phyloP scores from a whole-genome alignment of 306 rosid species.

The Quillaja saponaria region DNA sequence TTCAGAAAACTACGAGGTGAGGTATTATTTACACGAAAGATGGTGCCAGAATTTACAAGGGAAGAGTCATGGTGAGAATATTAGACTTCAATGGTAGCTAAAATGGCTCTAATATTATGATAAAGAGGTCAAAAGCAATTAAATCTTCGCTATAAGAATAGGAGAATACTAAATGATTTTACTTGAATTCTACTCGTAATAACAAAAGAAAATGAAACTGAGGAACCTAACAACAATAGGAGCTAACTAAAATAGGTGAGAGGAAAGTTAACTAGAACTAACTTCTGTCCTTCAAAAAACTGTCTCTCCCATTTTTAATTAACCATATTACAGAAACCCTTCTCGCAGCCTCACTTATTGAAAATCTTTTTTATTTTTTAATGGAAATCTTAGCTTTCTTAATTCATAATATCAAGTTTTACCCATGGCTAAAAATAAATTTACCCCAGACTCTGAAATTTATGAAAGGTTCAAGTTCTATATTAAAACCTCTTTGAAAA shows the following conservation, averaged over 20 bases:
- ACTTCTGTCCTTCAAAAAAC: neutral
- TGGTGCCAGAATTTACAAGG: neutral
- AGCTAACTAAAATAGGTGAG: constrained; percentile 23
- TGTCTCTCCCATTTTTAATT: neutral
- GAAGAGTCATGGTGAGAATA: constrained; percentile 13
- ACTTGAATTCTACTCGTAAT: neutral
- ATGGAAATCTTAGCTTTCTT: too few relatives aligned
- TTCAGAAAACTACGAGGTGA: constrained; percentile 10
- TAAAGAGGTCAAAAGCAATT: constrained; percentile 2
- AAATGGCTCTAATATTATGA: constrained; percentile 18
- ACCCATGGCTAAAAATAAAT: neutral
- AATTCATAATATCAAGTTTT: constrained; percentile 1
- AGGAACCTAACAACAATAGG: neutral
- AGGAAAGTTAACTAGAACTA: neutral
- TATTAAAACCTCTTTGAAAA: neutral
- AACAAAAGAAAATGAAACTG: constrained; percentile 20
- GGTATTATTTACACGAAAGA: neutral
- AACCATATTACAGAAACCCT: constrained; percentile 17
- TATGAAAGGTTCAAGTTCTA: neutral
- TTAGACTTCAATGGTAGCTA: constrained; percentile 2
- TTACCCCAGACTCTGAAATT: neutral
- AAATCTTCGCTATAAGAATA: constrained; percentile 21
- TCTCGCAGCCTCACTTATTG: too few relatives aligned
- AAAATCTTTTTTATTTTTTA: too few relatives aligned
- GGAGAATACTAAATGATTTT: constrained; percentile 18